Evolutionary conservation across 768 basidiomycete genomes (phyloP).

Genomic region (Hericium alpestre): DNA sequence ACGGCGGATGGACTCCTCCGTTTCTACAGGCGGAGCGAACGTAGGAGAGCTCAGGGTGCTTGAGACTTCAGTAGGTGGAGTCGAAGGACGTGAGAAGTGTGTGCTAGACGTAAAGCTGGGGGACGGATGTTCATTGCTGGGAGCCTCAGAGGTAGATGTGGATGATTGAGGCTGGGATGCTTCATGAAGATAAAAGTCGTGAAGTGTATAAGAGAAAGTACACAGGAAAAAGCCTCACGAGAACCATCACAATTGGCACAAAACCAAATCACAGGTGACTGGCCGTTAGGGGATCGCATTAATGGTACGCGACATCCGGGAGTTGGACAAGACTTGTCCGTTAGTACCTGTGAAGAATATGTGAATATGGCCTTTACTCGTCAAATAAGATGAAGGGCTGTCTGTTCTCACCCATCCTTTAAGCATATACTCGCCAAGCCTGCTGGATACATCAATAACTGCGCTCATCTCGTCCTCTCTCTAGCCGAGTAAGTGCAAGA

Average conservation of each 20-base stretch:
- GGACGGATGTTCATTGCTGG: slow-evolving; percentile 11
- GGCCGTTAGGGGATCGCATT: slow-evolving; percentile 56
- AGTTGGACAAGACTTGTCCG: slow-evolving; percentile 51
- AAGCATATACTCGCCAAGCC: slow-evolving; percentile 32
- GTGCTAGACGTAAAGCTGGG: slow-evolving; percentile 40
- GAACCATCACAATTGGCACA: slow-evolving; percentile 54
- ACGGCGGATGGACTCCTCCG: slow-evolving; percentile 52
- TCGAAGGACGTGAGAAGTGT: slow-evolving; percentile 51
- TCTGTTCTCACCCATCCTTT: slow-evolving; percentile 12
- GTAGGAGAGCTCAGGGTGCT: slow-evolving; percentile 48
- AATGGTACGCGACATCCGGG: slow-evolving; percentile 53
- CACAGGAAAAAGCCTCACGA: slow-evolving; percentile 19
- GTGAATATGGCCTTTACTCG: not conserved
- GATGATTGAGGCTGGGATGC: not conserved
- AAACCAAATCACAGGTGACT: slow-evolving; percentile 33
- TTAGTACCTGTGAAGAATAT: slow-evolving; percentile 37
- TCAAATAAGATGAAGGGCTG: not conserved
- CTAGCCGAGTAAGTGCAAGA: not conserved
- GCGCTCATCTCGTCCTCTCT: slow-evolving; percentile 31
- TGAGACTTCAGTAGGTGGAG: slow-evolving; percentile 70
- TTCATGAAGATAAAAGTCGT: not conserved
- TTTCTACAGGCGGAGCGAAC: slow-evolving; percentile 55
- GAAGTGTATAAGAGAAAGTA: not conserved
- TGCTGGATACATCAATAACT: slow-evolving; percentile 45
- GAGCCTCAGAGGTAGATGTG: slow-evolving; percentile 2